Conservation (phyloP, 495 filamentous ascomycete genomes). For the Neurospora discreta region DNA sequence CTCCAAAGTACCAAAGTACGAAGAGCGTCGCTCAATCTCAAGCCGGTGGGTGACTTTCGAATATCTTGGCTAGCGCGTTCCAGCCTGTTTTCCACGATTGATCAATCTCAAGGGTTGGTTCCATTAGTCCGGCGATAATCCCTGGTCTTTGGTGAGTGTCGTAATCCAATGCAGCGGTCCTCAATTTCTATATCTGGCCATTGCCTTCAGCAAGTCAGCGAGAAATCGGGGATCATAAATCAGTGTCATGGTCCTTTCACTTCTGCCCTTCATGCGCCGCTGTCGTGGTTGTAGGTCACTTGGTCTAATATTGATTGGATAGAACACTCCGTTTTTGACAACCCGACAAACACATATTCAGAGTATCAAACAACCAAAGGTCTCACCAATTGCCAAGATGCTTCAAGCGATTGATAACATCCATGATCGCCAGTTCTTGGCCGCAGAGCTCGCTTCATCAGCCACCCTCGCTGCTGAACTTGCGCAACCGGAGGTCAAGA, state of each 20-base stretch:
- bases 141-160: background rate
- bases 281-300: background rate
- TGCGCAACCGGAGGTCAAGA: background rate
- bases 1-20: background rate
- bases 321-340: background rate
- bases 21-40: slow-evolving; percentile 10
- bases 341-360: background rate
- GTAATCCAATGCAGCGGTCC: background rate
- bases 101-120: background rate
- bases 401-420: background rate
- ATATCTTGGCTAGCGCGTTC: background rate
- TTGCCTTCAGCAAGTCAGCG: background rate
- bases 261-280: background rate
- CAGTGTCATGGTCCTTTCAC: background rate
- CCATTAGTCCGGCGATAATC: background rate
- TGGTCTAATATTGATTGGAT: background rate
- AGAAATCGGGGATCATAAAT: background rate
- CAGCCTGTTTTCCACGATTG: background rate
- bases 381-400: background rate
- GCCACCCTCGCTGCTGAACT: background rate
- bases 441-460: background rate
- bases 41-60: background rate
- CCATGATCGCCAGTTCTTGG: background rate
- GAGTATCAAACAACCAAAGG: background rate
- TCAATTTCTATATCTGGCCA: background rate